Percentiles rank a stretch among this genome's conserved stretches.
These are phyloP conservation scores for Albugo laibachii DNA, from an alignment of 352 stramenopile genomes.

Conservation along the genomic window DNA sequence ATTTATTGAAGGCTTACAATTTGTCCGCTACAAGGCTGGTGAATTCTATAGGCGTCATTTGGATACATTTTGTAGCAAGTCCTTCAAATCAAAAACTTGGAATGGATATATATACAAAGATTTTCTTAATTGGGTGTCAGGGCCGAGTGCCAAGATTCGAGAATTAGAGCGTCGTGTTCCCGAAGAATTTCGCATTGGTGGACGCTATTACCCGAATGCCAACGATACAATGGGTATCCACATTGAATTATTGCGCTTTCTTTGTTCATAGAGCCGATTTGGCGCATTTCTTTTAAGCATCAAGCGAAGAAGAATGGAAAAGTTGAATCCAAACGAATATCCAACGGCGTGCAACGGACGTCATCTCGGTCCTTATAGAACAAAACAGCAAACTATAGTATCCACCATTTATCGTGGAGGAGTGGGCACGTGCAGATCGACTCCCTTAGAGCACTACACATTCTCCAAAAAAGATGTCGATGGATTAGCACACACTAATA, in stretches of 20 bases:
- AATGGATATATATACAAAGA: slow-evolving; percentile 23
- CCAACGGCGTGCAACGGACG: slow-evolving; percentile 21
- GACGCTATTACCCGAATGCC: slow-evolving; percentile 28
- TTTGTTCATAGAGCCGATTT: slow-evolving; percentile 30
- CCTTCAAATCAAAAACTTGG: slow-evolving; percentile 34
- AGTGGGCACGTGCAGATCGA: slow-evolving; percentile 38
- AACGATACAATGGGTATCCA: slow-evolving; percentile 33
- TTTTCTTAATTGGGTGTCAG: slow-evolving; percentile 40
- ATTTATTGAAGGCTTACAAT: slow-evolving; percentile 47
- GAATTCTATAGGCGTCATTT: slow-evolving; percentile 73
- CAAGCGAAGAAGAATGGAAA: slow-evolving; percentile 30
- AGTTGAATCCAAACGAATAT: slow-evolving; percentile 41
- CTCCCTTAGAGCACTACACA: no score
- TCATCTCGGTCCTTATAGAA: slow-evolving; percentile 24
- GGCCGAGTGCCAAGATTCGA: slow-evolving; percentile 28
- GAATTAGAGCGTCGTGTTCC: slow-evolving; percentile 22
- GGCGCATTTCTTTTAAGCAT: slow-evolving; percentile 34
- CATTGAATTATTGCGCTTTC: slow-evolving; percentile 31
- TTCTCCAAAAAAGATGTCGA: no score
- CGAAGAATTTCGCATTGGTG: slow-evolving; percentile 36
- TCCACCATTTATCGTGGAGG: slow-evolving; percentile 24
- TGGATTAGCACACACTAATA: no score
- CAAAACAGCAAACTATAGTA: slow-evolving; percentile 34
- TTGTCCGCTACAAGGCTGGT: slow-evolving; percentile 54
- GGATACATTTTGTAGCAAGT: slow-evolving; percentile 56